A percentile compares a stretch with the other conserved stretches of the same genome.
Evolutionary conservation across 2,329 filamentous ascomycete species (phyloP).

Genomic region (Alternaria sp.): DNA sequence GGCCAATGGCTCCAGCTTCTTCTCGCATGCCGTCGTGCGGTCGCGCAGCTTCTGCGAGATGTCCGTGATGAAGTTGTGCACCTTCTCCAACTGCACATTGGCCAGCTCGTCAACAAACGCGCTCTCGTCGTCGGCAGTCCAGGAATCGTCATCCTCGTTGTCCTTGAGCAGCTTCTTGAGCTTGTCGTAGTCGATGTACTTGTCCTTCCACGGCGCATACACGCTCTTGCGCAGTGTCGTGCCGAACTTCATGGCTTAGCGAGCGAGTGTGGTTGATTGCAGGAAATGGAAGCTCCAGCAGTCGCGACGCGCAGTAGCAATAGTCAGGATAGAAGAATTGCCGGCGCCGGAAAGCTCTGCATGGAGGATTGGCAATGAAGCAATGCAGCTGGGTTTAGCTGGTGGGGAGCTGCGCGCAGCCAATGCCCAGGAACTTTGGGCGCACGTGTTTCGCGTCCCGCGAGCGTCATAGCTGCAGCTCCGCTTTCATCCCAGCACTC

Average conservation of each 20-base stretch:
- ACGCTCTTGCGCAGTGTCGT: conserved; percentile 81
- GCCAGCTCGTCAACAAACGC: conserved; percentile 93
- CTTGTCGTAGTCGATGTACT: conserved; percentile 96
- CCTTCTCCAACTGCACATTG: conserved; percentile 94
- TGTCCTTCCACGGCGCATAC: conserved; percentile 86
- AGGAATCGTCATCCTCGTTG: conserved; percentile 64
- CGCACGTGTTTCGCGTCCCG: conserved; percentile 15
- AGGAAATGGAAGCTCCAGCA: conserved; percentile 12
- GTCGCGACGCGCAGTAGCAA: conserved; percentile 11
- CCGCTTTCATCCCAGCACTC: neutral
- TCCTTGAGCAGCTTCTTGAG: conserved; percentile 89
- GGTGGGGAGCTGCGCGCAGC: conserved; percentile 13
- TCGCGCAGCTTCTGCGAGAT: conserved; percentile 84
- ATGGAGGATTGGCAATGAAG: neutral
- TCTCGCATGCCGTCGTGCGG: conserved; percentile 73
- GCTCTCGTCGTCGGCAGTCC: conserved; percentile 95
- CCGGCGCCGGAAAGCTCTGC: conserved; percentile 18
- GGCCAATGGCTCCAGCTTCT: conserved; percentile 66
- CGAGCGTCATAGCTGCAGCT: conserved; percentile 14
- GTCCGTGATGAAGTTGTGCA: conserved; percentile 84
- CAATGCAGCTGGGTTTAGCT: conserved; percentile 7
- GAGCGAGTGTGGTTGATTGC: neutral
- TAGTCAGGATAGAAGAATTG: neutral
- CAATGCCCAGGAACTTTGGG: conserved; percentile 14
- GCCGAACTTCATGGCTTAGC: conserved; percentile 82